Percentiles rank a stretch among this genome's conserved stretches.
Conservation (phyloP, 2,329 filamentous ascomycete genomes). For the Aspergillus pseudoglaucus region DNA sequence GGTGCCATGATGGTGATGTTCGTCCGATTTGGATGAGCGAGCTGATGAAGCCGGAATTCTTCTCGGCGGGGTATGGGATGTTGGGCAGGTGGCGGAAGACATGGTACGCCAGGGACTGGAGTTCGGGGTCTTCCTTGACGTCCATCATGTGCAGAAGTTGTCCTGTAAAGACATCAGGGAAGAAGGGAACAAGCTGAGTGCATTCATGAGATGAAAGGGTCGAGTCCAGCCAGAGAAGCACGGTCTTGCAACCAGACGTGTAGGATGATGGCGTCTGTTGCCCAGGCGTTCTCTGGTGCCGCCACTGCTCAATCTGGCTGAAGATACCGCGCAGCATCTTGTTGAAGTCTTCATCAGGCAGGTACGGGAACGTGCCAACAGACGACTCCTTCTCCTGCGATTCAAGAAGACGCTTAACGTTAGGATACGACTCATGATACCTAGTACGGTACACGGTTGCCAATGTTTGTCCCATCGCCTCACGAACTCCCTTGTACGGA, state of each 20-base stretch:
- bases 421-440: slow-evolving; percentile 88
- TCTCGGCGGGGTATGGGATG: slow-evolving; percentile 80
- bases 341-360: slow-evolving; percentile 67
- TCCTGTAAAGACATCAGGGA: slow-evolving; percentile 81
- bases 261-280: slow-evolving; percentile 92
- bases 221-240: slow-evolving; percentile 88
- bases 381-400: slow-evolving; percentile 73
- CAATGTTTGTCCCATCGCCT: slow-evolving; percentile 86
- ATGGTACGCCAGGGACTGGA: slow-evolving; percentile 90
- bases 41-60: slow-evolving; percentile 77
- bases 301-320: slow-evolving; percentile 74
- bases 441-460: slow-evolving; percentile 82
- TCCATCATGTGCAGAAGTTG: slow-evolving; percentile 99
- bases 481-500: slow-evolving; percentile 93
- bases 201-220: slow-evolving; percentile 90
- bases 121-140: slow-evolving; percentile 93
- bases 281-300: slow-evolving; percentile 72
- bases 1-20: slow-evolving; percentile 83
- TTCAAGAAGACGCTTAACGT: slow-evolving; percentile 67
- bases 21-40: slow-evolving; percentile 83
- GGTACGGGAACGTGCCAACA: slow-evolving; percentile 77
- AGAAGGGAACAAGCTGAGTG: slow-evolving; percentile 83
- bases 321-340: slow-evolving; percentile 70
- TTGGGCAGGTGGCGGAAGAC: slow-evolving; percentile 96
- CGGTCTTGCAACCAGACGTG: slow-evolving; percentile 92